phyloP scores from a whole-genome alignment of 2,329 filamentous ascomycete genomes.

The Diaporthe sp. region DNA sequence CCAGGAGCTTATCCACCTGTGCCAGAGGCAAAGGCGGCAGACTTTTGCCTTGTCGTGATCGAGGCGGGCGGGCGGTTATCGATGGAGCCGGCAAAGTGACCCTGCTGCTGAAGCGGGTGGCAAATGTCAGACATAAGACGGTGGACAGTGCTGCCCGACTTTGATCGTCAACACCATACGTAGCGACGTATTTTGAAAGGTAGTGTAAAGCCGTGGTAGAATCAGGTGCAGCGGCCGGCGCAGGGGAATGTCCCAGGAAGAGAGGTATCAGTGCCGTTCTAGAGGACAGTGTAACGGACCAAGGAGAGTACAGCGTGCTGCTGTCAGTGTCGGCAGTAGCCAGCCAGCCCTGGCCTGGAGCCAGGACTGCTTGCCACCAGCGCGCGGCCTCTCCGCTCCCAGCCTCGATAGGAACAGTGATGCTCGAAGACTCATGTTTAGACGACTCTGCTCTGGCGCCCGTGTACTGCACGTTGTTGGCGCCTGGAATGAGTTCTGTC shows the following conservation, averaged over 20 bases:
- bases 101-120: background rate
- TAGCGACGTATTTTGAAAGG: constrained; percentile 9
- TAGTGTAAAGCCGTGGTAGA: constrained; percentile 3
- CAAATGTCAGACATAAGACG: constrained; percentile 23
- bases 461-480: background rate
- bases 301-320: background rate
- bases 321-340: background rate
- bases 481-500: constrained; percentile 20
- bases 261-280: background rate
- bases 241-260: background rate
- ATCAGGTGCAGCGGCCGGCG: background rate
- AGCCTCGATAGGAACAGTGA: background rate
- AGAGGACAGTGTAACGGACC: constrained; percentile 1
- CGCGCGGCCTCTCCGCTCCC: background rate
- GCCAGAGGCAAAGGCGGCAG: background rate
- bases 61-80: background rate
- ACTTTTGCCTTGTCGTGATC: background rate
- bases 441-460: background rate
- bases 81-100: background rate
- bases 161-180: background rate
- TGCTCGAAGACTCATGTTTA: background rate
- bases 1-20: constrained; percentile 15
- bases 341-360: constrained; percentile 20
- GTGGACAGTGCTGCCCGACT: constrained; percentile 25
- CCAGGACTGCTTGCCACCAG: constrained; percentile 27